Evolutionary conservation across 352 stramenopile species (phyloP).

Genomic region (Phytophthora niederhauseri): DNA sequence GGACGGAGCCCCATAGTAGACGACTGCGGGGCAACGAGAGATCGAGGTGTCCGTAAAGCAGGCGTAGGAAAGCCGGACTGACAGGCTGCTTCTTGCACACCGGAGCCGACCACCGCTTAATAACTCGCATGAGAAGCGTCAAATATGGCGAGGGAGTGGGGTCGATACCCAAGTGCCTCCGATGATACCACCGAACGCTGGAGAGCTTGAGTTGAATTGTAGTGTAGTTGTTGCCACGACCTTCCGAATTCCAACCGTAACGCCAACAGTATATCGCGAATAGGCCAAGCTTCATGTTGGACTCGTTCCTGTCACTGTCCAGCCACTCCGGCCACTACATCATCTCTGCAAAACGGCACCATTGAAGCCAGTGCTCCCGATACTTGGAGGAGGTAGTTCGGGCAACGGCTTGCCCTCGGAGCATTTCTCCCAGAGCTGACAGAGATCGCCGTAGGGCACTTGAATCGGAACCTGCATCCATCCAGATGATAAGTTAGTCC

Average conservation of each 20-base stretch:
- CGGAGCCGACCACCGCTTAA: neutral
- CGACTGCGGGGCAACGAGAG: neutral
- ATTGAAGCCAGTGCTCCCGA: slow-evolving; percentile 11
- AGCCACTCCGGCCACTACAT: slow-evolving; percentile 8
- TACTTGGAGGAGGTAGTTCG: slow-evolving; percentile 17
- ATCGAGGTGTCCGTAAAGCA: neutral
- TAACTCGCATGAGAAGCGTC: slow-evolving; percentile 1
- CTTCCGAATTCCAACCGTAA: neutral
- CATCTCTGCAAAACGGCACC: neutral
- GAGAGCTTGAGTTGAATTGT: slow-evolving; percentile 4
- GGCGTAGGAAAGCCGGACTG: slow-evolving; percentile 8
- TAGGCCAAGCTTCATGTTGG: neutral
- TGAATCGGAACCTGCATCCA: slow-evolving; percentile 9
- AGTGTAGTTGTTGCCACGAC: slow-evolving; percentile 3
- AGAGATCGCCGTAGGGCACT: slow-evolving; percentile 22
- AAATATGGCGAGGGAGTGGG: neutral
- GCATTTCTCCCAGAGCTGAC: slow-evolving; percentile 9
- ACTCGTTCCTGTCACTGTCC: too few relatives aligned
- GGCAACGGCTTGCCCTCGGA: slow-evolving; percentile 4
- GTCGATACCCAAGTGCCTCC: neutral
- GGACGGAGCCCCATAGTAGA: slow-evolving; percentile 4
- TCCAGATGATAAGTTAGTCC: slow-evolving; percentile 16
- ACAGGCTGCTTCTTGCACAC: slow-evolving; percentile 1
- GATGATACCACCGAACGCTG: slow-evolving; percentile 5
- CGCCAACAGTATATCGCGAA: slow-evolving; percentile 6